Conservation (phyloP, 768 basidiomycete genomes). For the Xerocomus spinulosus region DNA sequence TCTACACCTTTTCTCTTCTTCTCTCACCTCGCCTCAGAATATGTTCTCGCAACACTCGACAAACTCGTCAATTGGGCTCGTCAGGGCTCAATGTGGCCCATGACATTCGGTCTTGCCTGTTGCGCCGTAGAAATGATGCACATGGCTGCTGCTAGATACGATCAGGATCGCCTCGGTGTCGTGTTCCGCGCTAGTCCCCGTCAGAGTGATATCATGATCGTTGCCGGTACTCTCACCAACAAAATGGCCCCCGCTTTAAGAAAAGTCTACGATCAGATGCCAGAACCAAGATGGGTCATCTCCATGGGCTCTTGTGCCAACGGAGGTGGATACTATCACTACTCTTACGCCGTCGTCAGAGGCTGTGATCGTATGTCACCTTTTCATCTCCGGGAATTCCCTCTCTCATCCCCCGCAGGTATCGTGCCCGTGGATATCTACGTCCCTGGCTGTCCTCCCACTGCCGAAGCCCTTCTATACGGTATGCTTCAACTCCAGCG, state of each 20-base stretch:
- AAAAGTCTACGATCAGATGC: constrained; percentile 98
- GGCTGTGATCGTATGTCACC: constrained; percentile 84
- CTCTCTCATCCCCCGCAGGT: constrained; percentile 40
- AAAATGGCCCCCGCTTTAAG: constrained; percentile 99
- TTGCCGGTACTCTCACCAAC: constrained; percentile 97
- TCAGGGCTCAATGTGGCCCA: constrained; percentile 99
- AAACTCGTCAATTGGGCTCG: constrained; percentile 97
- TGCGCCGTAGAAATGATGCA: constrained; percentile 99
- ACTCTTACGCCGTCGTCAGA: constrained; percentile 97
- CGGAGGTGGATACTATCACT: constrained; percentile 96
- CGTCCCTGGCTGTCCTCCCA: constrained; percentile 92
- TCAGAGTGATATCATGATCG: constrained; percentile 98
- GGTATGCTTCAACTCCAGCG: constrained; percentile 96
- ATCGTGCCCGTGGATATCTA: constrained; percentile 99
- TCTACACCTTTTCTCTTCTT: not conserved
- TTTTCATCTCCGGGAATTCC: constrained; percentile 2
- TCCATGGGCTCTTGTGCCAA: constrained; percentile 99
- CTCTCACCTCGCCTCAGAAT: constrained; percentile 53
- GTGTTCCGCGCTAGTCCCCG: constrained; percentile 99
- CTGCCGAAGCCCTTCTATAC: constrained; percentile 95
- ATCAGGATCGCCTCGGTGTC: constrained; percentile 95
- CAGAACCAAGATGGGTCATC: constrained; percentile 99
- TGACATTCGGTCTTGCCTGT: constrained; percentile 98
- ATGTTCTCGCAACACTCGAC: constrained; percentile 93
- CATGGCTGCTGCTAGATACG: constrained; percentile 98